phyloP scores from a whole-genome alignment of 352 stramenopile species.

The Pythium grandisporangium region DNA sequence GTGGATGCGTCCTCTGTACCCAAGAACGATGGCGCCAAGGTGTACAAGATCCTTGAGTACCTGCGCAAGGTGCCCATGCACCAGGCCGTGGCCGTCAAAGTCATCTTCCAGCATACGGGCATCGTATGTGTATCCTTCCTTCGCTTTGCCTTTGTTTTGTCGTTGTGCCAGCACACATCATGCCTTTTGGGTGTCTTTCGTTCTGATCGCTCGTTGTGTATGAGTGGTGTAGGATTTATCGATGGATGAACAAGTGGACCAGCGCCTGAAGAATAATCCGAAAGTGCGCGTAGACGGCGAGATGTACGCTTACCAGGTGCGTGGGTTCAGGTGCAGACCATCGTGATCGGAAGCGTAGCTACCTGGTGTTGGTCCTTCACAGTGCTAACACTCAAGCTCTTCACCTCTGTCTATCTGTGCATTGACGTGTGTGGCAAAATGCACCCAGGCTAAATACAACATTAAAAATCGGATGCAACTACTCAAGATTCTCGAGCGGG shows the following conservation, averaged over 20 bases:
- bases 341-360: too few species aligned
- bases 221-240: conserved; percentile 38
- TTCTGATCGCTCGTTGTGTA: too few species aligned
- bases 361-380: too few species aligned
- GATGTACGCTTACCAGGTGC: conserved; percentile 74
- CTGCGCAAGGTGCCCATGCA: conserved; percentile 76
- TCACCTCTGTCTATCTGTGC: too few species aligned
- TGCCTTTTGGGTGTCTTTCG: too few species aligned
- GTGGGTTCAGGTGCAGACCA: neutral
- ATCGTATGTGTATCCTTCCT: conserved; percentile 33
- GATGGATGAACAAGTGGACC: conserved; percentile 78
- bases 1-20: conserved; percentile 70
- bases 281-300: conserved; percentile 73
- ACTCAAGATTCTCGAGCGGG: conserved; percentile 66
- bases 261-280: conserved; percentile 80
- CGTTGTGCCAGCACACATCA: too few species aligned
- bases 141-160: neutral
- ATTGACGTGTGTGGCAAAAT: too few species aligned
- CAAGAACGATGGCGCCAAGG: conserved; percentile 80
- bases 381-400: too few species aligned
- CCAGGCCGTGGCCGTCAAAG: conserved; percentile 47
- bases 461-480: conserved; percentile 79
- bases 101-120: conserved; percentile 80
- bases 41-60: conserved; percentile 86
- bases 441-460: conserved; percentile 85